Evolutionary conservation across 1,284 basidiomycete species (phyloP).

Genomic region (Rhodotorula sp.): DNA sequence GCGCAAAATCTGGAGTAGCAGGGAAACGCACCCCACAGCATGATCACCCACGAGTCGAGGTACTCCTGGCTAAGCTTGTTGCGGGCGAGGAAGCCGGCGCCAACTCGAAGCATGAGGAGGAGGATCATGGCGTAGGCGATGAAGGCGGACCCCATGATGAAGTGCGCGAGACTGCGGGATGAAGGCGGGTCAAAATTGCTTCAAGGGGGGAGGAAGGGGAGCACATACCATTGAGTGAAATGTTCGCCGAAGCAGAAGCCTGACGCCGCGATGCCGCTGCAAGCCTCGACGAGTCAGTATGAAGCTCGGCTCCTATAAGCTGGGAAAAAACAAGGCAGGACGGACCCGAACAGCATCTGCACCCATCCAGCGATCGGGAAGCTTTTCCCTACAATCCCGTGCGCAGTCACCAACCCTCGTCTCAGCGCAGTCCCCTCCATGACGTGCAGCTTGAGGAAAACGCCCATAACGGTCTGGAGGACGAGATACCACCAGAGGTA

Average conservation of each 20-base stretch:
- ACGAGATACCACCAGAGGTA: slow-evolving; percentile 40
- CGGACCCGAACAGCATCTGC: slow-evolving; percentile 58
- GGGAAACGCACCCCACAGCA: slow-evolving; percentile 10
- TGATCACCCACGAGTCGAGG: slow-evolving; percentile 75
- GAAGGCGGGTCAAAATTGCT: neutral
- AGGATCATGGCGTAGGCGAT: slow-evolving; percentile 80
- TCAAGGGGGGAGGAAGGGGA: neutral
- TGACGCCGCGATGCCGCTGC: slow-evolving; percentile 62
- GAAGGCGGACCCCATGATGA: slow-evolving; percentile 68
- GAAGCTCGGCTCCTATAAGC: too few species aligned
- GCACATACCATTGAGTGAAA: slow-evolving; percentile 52
- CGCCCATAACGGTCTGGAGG: slow-evolving; percentile 67
- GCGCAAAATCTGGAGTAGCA: slow-evolving; percentile 2
- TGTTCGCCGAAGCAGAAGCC: slow-evolving; percentile 68
- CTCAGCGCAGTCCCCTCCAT: slow-evolving; percentile 68
- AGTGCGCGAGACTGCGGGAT: slow-evolving; percentile 61
- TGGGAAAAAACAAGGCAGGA: slow-evolving; percentile 33
- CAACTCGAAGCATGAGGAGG: slow-evolving; percentile 75
- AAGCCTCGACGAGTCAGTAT: neutral
- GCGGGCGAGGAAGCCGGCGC: slow-evolving; percentile 73
- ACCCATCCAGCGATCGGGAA: slow-evolving; percentile 87
- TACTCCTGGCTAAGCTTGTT: slow-evolving; percentile 67
- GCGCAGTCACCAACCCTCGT: slow-evolving; percentile 67
- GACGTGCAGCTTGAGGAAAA: slow-evolving; percentile 91
- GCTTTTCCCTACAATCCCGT: slow-evolving; percentile 75